Evolutionary conservation across 441 rosid genomes (phyloP).

Genomic region (Gossypium gossypioides): DNA sequence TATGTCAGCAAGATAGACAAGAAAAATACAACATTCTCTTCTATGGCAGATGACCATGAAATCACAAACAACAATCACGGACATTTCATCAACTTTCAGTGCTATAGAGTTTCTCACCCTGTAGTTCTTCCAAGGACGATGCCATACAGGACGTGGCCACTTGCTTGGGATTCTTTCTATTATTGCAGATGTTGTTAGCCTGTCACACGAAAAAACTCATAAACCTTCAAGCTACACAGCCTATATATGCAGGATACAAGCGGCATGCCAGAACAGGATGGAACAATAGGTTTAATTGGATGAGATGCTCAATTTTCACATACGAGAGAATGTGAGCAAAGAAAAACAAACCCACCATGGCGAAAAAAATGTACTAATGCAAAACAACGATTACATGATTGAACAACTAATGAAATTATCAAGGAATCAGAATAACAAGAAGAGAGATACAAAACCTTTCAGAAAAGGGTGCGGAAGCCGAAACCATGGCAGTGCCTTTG

Average conservation of each 20-base stretch:
- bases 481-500: slow-evolving; percentile 51
- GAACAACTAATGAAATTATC: not conserved
- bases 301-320: not conserved
- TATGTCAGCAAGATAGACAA: not conserved
- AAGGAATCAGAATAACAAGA: slow-evolving; percentile 3
- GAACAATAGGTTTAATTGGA: too few species aligned
- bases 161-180: slow-evolving; percentile 91
- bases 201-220: slow-evolving; percentile 20
- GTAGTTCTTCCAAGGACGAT: slow-evolving; percentile 96
- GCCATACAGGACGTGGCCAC: slow-evolving; percentile 99
- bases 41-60: not conserved
- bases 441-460: slow-evolving; percentile 45
- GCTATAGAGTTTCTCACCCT: slow-evolving; percentile 44
- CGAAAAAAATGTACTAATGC: not conserved
- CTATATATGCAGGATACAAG: not conserved
- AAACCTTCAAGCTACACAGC: not conserved
- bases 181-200: slow-evolving; percentile 68
- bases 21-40: not conserved
- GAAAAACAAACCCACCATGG: not conserved
- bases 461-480: slow-evolving; percentile 49
- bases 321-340: not conserved
- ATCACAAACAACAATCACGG: not conserved
- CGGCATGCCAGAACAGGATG: not conserved
- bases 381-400: not conserved
- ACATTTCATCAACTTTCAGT: not conserved